Evolutionary conservation across 2,329 filamentous ascomycete species (phyloP).

Genomic region (Diaporthe eres): DNA sequence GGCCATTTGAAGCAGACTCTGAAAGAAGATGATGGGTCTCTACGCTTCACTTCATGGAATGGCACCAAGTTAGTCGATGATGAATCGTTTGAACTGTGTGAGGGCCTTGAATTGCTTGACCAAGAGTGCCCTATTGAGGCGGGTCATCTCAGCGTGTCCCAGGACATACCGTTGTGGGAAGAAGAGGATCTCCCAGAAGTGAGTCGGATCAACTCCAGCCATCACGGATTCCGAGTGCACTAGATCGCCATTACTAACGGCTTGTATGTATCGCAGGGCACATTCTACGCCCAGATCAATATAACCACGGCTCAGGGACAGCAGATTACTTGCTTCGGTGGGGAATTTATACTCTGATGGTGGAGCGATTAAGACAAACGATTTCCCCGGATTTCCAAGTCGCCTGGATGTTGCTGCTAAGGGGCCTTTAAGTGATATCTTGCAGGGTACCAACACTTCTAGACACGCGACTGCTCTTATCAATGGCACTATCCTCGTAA

Average conservation of each 20-base stretch:
- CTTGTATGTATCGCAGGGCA: not conserved
- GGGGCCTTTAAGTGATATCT: not conserved
- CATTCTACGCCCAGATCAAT: not conserved
- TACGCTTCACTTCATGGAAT: not conserved
- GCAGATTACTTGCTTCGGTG: constrained; percentile 7
- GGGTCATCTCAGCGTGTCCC: not conserved
- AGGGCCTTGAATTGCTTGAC: not conserved
- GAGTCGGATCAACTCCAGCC: not conserved
- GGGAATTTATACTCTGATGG: not conserved
- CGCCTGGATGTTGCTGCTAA: not conserved
- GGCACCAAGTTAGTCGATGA: not conserved
- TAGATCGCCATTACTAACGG: not conserved
- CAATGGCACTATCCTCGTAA: not conserved
- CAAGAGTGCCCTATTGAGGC: not conserved
- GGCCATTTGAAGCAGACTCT: not conserved
- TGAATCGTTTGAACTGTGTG: not conserved
- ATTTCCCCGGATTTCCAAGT: not conserved
- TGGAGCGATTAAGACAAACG: not conserved
- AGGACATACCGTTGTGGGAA: not conserved
- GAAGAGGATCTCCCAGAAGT: not conserved
- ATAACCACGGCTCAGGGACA: not conserved
- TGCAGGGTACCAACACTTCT: not conserved
- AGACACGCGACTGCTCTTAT: not conserved
- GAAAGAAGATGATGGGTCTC: not conserved
- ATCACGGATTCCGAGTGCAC: not conserved